Evolutionary conservation across 306 rosid genomes (phyloP).

Genomic region (Vigna unguiculata): DNA sequence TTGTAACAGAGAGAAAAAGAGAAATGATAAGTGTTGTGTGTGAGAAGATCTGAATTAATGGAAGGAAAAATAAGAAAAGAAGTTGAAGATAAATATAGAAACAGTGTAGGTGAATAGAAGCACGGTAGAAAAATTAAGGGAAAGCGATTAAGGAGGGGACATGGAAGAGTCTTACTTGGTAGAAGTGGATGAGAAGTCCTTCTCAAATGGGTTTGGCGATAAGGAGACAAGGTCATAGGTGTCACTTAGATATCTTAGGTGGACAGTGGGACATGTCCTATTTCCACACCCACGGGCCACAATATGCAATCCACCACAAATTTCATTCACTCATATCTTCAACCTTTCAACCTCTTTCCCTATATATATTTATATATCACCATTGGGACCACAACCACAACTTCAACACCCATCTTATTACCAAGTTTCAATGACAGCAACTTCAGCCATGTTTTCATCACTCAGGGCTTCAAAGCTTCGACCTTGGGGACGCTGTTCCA

Average conservation of each 20-base stretch:
- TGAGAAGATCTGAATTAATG: not conserved
- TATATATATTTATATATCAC: slow-evolving; percentile 12
- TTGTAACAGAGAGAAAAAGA: not conserved
- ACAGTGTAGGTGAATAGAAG: slow-evolving; percentile 7
- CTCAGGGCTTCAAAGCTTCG: slow-evolving; percentile 58
- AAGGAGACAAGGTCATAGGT: slow-evolving; percentile 53
- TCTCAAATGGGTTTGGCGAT: slow-evolving; percentile 51
- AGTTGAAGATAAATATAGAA: not conserved
- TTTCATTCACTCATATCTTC: slow-evolving; percentile 51
- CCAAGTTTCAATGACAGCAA: slow-evolving; percentile 25
- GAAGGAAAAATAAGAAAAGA: not conserved
- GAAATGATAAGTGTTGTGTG: not conserved
- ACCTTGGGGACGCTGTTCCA: slow-evolving; percentile 72
- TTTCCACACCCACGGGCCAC: slow-evolving; percentile 51
- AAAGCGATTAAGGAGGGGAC: slow-evolving; percentile 36
- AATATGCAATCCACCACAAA: slow-evolving; percentile 60
- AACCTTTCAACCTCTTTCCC: not conserved
- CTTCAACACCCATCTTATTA: not conserved
- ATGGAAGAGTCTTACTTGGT: slow-evolving; percentile 39
- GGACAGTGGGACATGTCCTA: slow-evolving; percentile 48
- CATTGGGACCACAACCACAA: not conserved
- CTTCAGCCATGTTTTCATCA: slow-evolving; percentile 47
- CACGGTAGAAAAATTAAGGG: slow-evolving; percentile 1
- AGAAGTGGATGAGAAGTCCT: slow-evolving; percentile 56
- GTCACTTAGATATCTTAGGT: slow-evolving; percentile 45